These are phyloP conservation scores for Gamarada debralockiae DNA, from an alignment of 495 filamentous ascomycete species.

Conservation along the genomic window DNA sequence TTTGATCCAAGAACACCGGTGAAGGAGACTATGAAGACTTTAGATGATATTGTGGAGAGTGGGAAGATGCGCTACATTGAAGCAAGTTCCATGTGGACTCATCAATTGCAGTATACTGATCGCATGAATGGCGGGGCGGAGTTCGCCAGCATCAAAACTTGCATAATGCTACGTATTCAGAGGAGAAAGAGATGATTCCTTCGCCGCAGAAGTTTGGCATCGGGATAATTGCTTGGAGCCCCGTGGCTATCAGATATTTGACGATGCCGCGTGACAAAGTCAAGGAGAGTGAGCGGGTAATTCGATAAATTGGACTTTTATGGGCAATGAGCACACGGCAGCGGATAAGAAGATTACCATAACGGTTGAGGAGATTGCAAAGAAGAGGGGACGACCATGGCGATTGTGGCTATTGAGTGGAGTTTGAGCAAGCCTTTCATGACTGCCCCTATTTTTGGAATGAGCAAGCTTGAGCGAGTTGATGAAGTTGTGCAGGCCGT, in stretches of 20 bases:
- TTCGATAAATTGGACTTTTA: slow-evolving; percentile 38
- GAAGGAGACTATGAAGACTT: slow-evolving; percentile 59
- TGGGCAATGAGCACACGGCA: slow-evolving; percentile 38
- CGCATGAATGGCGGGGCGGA: slow-evolving; percentile 44
- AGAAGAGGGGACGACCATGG: slow-evolving; percentile 62
- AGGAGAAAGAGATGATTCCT: slow-evolving; percentile 56
- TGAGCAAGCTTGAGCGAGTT: slow-evolving; percentile 51
- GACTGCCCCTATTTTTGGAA: slow-evolving; percentile 26
- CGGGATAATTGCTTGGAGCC: slow-evolving; percentile 41
- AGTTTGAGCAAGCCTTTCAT: slow-evolving; percentile 41
- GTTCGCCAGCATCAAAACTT: slow-evolving; percentile 47
- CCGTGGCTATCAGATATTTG: slow-evolving; percentile 54
- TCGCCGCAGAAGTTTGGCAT: slow-evolving; percentile 57
- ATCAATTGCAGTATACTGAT: slow-evolving; percentile 61
- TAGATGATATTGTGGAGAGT: slow-evolving; percentile 53
- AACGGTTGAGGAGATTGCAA: slow-evolving; percentile 64
- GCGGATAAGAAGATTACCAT: slow-evolving; percentile 54
- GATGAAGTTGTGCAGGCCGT: slow-evolving; percentile 52
- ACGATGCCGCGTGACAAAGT: slow-evolving; percentile 38
- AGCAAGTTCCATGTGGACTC: slow-evolving; percentile 57
- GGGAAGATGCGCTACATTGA: slow-evolving; percentile 60
- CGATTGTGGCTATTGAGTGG: slow-evolving; percentile 66
- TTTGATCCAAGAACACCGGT: slow-evolving; percentile 42
- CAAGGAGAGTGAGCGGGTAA: slow-evolving; percentile 35
- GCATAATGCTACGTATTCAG: slow-evolving; percentile 57